Evolutionary conservation across 108 stramenopile species (phyloP).

Genomic region (Thalassiosira profunda): DNA sequence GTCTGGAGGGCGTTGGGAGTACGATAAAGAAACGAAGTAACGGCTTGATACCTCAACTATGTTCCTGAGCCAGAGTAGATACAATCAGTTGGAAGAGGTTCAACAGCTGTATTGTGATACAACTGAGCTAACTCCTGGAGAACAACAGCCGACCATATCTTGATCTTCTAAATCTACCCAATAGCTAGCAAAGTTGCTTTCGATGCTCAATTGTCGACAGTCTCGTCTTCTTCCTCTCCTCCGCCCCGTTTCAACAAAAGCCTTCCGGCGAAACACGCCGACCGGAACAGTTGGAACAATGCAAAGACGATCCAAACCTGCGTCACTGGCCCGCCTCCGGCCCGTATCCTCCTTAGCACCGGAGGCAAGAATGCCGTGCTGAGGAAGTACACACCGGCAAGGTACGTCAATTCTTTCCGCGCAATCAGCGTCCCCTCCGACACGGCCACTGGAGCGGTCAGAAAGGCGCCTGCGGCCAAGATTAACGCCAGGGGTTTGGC

Average conservation of each 20-base stretch:
- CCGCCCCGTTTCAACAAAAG: conserved; percentile 45
- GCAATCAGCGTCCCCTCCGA: conserved; percentile 87
- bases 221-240: conserved; percentile 6
- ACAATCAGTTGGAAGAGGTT: too few relatives aligned
- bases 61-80: too few relatives aligned
- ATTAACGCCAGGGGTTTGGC: conserved; percentile 80
- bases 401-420: conserved; percentile 67
- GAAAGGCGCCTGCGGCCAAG: conserved; percentile 69
- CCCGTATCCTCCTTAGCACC: conserved; percentile 67
- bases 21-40: too few relatives aligned
- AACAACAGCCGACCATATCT: too few relatives aligned
- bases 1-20: too few relatives aligned
- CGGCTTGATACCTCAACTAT: too few relatives aligned
- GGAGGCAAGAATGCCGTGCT: conserved; percentile 82
- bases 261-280: conserved; percentile 73
- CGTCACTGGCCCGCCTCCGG: conserved; percentile 64
- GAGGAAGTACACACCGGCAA: conserved; percentile 76
- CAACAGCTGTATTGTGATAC: too few relatives aligned
- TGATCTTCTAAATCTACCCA: too few relatives aligned
- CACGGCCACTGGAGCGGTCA: conserved; percentile 89
- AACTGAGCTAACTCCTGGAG: too few relatives aligned
- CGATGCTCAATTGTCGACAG: background rate
- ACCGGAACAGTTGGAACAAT: conserved; percentile 83
- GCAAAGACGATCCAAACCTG: conserved; percentile 89
- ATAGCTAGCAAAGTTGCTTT: too few relatives aligned